Conservation (phyloP, 164 flowering plant species). For the Cinnamomum chago region DNA sequence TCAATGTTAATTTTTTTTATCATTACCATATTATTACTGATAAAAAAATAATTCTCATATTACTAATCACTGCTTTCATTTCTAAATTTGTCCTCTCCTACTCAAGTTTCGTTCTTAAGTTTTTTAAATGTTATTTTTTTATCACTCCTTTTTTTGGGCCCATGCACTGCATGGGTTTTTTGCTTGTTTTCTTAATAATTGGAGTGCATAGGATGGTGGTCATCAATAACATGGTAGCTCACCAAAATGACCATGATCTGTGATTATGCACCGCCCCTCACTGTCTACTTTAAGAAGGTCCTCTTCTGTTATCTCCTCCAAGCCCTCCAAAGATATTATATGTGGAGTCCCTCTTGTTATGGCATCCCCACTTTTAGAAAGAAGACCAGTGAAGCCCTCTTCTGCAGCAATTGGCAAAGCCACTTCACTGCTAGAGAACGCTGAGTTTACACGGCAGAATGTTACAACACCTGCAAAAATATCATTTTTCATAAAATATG, state of each 20-base stretch:
- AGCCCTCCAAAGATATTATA: slow-evolving; percentile 34
- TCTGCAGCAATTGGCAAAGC: slow-evolving; percentile 87
- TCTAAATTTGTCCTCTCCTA: too few species aligned
- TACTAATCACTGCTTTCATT: too few species aligned
- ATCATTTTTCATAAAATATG: background rate
- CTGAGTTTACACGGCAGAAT: slow-evolving; percentile 88
- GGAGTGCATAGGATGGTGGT: background rate
- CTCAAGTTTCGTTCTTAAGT: too few species aligned
- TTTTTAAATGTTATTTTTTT: too few species aligned
- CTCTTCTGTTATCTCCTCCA: slow-evolving; percentile 49
- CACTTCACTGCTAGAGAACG: slow-evolving; percentile 77
- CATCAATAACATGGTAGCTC: slow-evolving; percentile 13
- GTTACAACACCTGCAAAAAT: slow-evolving; percentile 78
- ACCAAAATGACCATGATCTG: slow-evolving; percentile 99
- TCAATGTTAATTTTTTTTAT: background rate
- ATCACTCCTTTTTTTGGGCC: too few species aligned
- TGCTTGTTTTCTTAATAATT: background rate
- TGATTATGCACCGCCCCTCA: slow-evolving; percentile 94
- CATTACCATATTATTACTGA: background rate
- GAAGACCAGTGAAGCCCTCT: slow-evolving; percentile 89
- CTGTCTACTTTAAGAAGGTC: slow-evolving; percentile 77
- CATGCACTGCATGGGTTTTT: too few species aligned
- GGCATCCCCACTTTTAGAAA: slow-evolving; percentile 21
- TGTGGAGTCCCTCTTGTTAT: slow-evolving; percentile 16
- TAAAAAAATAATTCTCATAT: background rate